These are phyloP conservation scores for Stachybotrys chartarum DNA, from an alignment of 2,329 filamentous ascomycete species.

Conservation along the genomic window DNA sequence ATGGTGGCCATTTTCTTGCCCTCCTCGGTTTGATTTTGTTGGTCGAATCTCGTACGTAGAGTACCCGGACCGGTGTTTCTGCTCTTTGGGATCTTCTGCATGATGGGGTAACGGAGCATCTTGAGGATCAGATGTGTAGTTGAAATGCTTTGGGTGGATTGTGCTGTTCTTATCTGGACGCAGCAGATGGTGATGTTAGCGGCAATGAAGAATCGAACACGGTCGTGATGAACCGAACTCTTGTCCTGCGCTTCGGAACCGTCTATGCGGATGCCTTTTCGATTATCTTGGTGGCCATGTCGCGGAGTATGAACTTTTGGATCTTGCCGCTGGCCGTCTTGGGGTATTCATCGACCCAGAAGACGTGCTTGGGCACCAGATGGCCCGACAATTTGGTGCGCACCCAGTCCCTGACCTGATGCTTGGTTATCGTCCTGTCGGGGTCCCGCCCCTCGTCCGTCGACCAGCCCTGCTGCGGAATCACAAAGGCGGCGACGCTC, in stretches of 20 bases:
- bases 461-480: slow-evolving; percentile 33
- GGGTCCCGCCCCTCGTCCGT: slow-evolving; percentile 14
- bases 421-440: slow-evolving; percentile 35
- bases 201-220: background rate
- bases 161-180: background rate
- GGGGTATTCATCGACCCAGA: slow-evolving; percentile 77
- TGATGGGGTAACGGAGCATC: background rate
- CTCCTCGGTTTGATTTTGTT: background rate
- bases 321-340: slow-evolving; percentile 98
- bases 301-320: slow-evolving; percentile 82
- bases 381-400: slow-evolving; percentile 59
- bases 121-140: background rate
- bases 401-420: slow-evolving; percentile 67
- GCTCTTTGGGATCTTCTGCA: background rate
- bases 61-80: background rate
- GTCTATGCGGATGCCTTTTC: background rate
- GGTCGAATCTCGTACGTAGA: background rate
- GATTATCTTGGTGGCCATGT: slow-evolving; percentile 44
- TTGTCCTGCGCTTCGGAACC: background rate
- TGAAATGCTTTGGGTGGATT: background rate
- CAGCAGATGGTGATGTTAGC: background rate
- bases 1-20: background rate
- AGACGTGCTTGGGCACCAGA: slow-evolving; percentile 84
- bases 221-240: no score
- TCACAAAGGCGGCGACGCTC: slow-evolving; percentile 76